Conservation (phyloP, 768 basidiomycete genomes). For the Rhodotorula graminis region DNA sequence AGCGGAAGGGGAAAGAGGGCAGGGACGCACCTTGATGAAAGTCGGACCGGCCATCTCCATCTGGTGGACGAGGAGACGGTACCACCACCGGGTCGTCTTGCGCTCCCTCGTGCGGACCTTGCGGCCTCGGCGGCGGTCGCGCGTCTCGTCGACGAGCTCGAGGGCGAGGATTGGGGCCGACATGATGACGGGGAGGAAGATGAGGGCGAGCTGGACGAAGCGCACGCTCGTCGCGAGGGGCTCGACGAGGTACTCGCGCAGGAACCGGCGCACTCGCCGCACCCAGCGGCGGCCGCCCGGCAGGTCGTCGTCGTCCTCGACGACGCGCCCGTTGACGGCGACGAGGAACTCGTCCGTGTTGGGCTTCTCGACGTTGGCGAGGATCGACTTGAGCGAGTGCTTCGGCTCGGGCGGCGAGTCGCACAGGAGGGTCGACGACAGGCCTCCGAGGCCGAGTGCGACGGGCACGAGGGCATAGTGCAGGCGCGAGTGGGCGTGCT, state of each 20-base stretch:
- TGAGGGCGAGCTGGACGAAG: constrained; percentile 71
- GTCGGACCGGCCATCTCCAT: constrained; percentile 97
- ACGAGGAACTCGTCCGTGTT: constrained; percentile 34
- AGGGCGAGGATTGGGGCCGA: constrained; percentile 73
- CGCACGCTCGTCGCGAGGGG: constrained; percentile 75
- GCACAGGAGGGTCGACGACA: constrained; percentile 9
- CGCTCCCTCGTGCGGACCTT: constrained; percentile 50
- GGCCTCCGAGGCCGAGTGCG: constrained; percentile 15
- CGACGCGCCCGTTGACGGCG: background rate
- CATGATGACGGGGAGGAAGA: constrained; percentile 84
- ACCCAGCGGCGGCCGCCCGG: constrained; percentile 1
- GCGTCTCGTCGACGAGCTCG: constrained; percentile 46
- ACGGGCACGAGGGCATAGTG: constrained; percentile 17
- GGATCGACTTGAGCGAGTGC: constrained; percentile 30
- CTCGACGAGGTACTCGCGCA: constrained; percentile 60
- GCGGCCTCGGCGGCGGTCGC: constrained; percentile 46
- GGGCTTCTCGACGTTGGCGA: constrained; percentile 27
- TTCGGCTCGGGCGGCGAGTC: constrained; percentile 14
- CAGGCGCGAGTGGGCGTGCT: background rate
- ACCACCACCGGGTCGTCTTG: constrained; percentile 74
- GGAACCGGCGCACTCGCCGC: constrained; percentile 2
- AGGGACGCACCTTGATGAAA: constrained; percentile 74
- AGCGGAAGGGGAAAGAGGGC: no score
- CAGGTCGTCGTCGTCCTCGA: background rate
- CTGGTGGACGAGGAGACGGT: constrained; percentile 72